Conservation (phyloP, 2,329 filamentous ascomycete species). For the Paraconiothyrium sp. region DNA sequence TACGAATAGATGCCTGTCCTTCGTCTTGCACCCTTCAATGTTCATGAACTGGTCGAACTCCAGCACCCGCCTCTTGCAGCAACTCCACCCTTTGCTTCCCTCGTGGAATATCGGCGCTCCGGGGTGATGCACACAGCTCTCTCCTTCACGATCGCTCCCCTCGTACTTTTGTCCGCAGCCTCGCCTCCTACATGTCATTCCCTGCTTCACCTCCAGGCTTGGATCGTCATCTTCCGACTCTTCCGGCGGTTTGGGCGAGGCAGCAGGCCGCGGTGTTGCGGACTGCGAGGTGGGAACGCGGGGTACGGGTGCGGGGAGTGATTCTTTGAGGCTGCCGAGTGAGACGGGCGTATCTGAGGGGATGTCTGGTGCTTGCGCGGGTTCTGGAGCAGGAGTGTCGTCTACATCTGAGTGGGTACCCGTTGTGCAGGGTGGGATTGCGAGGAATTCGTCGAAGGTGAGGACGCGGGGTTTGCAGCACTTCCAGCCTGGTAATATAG, state of each 20-base stretch:
- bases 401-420: conserved; percentile 94
- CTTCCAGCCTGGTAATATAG: conserved; percentile 82
- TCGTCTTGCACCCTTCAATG: conserved; percentile 88
- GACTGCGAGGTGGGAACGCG: conserved; percentile 44
- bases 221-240: conserved; percentile 86
- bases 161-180: conserved; percentile 76
- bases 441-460: conserved; percentile 97
- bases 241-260: conserved; percentile 49
- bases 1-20: conserved; percentile 83
- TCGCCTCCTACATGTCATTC: conserved; percentile 78
- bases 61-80: conserved; percentile 92
- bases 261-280: conserved; percentile 30
- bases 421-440: conserved; percentile 89
- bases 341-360: conserved; percentile 43
- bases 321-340: conserved; percentile 42
- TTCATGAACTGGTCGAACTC: conserved; percentile 99
- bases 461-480: conserved; percentile 97
- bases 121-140: conserved; percentile 88
- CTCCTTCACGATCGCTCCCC: conserved; percentile 63
- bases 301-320: conserved; percentile 44
- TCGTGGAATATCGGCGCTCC: conserved; percentile 95
- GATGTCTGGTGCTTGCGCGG: conserved; percentile 59
- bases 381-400: conserved; percentile 65
- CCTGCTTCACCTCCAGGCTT: conserved; percentile 74
- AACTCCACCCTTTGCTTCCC: conserved; percentile 96